These are phyloP conservation scores for Rhodotorula sp. DNA, from an alignment of 1,284 basidiomycete species.

Conservation along the genomic window DNA sequence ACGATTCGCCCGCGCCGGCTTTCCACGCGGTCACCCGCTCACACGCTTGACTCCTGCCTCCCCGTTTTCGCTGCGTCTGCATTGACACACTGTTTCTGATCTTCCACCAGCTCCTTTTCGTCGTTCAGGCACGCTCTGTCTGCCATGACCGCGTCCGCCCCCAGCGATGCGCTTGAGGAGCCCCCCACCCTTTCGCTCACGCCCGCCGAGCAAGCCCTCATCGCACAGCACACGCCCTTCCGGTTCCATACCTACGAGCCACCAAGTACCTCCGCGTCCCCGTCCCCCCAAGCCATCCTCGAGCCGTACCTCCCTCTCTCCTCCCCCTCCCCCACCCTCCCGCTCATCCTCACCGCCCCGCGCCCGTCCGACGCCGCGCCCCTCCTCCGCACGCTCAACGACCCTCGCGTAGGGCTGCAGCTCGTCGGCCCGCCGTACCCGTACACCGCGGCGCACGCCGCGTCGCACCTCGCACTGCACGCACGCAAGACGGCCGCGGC, in stretches of 20 bases:
- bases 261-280: background rate
- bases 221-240: slow-evolving; percentile 4
- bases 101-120: too few relatives aligned
- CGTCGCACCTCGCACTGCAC: background rate
- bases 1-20: too few relatives aligned
- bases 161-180: background rate
- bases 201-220: background rate
- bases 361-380: slow-evolving; percentile 5
- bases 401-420: slow-evolving; percentile 4
- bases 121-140: too few relatives aligned
- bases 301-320: slow-evolving; percentile 17
- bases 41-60: too few relatives aligned
- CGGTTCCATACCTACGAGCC: slow-evolving; percentile 2
- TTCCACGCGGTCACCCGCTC: too few relatives aligned
- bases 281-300: background rate
- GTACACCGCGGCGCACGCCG: slow-evolving; percentile 5
- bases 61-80: too few relatives aligned
- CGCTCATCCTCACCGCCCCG: slow-evolving; percentile 19
- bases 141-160: background rate
- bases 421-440: slow-evolving; percentile 36
- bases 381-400: slow-evolving; percentile 9
- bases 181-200: background rate
- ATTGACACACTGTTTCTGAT: too few relatives aligned
- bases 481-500: background rate
- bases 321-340: background rate